These are phyloP conservation scores for Thuja plicata DNA, from an alignment of 83 land plant species.

Conservation along the genomic window DNA sequence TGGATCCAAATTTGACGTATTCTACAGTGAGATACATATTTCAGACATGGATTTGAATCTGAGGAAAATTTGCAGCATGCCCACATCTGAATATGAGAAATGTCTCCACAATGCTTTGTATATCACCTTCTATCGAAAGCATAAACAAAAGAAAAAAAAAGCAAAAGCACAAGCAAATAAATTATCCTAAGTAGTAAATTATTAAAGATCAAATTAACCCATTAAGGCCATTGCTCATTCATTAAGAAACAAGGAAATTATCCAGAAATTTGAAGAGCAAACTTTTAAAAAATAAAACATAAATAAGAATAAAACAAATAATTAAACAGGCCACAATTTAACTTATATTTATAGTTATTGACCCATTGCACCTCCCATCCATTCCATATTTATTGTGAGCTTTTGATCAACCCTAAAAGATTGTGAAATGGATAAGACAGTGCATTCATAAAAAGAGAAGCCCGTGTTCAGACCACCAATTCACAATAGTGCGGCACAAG, in stretches of 20 bases:
- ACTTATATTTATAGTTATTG: not conserved
- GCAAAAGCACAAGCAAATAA: not conserved
- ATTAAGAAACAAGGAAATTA: too few species aligned
- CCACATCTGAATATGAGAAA: not conserved
- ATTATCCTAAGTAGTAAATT: not conserved
- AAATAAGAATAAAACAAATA: not conserved
- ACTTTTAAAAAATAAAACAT: too few species aligned
- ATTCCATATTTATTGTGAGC: not conserved
- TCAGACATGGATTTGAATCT: not conserved
- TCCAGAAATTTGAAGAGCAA: too few species aligned
- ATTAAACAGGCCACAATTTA: not conserved
- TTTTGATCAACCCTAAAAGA: not conserved
- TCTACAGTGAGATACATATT: not conserved
- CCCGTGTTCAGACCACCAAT: too few species aligned
- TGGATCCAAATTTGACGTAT: not conserved
- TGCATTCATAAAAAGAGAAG: too few species aligned
- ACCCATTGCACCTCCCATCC: not conserved
- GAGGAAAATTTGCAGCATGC: not conserved
- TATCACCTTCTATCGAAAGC: not conserved
- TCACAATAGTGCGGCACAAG: too few species aligned
- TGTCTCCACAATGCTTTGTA: not conserved
- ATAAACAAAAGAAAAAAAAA: not conserved
- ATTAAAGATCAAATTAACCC: not conserved
- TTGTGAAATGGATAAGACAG: too few species aligned
- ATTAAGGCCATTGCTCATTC: not conserved